Conservation (phyloP, 2,329 filamentous ascomycete genomes). For the Coniochaeta sp. region DNA sequence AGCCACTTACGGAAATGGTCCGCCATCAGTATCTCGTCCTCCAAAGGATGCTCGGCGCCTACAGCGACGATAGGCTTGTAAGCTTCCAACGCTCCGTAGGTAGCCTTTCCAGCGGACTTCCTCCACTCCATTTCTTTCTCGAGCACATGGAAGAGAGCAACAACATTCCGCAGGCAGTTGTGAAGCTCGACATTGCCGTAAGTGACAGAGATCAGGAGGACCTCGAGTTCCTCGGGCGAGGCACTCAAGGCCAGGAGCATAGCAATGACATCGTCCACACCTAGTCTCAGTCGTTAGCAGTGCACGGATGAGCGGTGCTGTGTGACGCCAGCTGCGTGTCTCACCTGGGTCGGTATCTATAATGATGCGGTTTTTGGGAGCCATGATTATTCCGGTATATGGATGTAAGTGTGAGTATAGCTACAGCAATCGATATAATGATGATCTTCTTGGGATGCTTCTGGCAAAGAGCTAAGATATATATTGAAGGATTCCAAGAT, state of each 20-base stretch:
- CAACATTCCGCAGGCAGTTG: constrained; percentile 80
- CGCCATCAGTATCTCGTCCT: constrained; percentile 70
- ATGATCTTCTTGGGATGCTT: neutral
- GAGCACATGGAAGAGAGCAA: constrained; percentile 85
- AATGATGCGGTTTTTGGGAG: constrained; percentile 69
- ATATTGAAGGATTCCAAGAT: neutral
- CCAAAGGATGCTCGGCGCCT: constrained; percentile 77
- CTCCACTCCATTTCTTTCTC: constrained; percentile 87
- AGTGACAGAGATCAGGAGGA: constrained; percentile 79
- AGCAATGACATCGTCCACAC: constrained; percentile 86
- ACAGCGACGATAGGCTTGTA: constrained; percentile 80
- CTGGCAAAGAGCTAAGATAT: neutral
- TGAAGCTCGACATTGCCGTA: constrained; percentile 90
- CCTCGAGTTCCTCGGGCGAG: constrained; percentile 74
- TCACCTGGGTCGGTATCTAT: constrained; percentile 89
- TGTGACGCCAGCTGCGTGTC: constrained; percentile 1
- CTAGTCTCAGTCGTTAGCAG: constrained; percentile 28
- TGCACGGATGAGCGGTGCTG: neutral
- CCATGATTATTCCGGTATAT: constrained; percentile 35
- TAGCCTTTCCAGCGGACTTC: constrained; percentile 55
- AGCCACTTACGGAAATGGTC: constrained; percentile 74
- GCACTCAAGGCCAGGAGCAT: constrained; percentile 80
- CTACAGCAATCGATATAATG: neutral
- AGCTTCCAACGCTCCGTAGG: constrained; percentile 64
- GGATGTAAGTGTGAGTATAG: neutral